Base-by-base conservation (phyloP, 225 moss, liverwort and hornwort genomes). In the Polytrichum formosum region DNA sequence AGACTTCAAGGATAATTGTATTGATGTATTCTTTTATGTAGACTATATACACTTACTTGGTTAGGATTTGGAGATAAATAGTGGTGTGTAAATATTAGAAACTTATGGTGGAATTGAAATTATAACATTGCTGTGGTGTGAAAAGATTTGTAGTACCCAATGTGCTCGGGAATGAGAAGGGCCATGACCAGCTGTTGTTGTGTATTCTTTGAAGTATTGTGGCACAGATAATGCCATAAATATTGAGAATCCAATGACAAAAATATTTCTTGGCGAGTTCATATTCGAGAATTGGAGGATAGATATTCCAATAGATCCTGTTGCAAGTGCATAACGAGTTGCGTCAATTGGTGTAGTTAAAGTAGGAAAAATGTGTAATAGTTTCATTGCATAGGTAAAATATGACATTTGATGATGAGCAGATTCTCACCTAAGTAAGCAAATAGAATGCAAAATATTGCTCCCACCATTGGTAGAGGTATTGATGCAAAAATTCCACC, bases 401-500 rank as follows among this genome's bases (percentile, higher is more conserved):
- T 2, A 37, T 37, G 37, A 37, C 2, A 46, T 46, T 46, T 13
- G 46, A 46, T 16, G 46, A 46, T 46, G 7, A 1, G 58, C 4
- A 31, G 58, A 37, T 31, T 20, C 19, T 10, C 69, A 92, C 91
- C 93, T 63, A 96, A 77, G 26, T 93, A 86, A 5, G 93, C 96
- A 61, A 91, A 88, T 65, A 93, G 74, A 33, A 93, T 70, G 74
- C 94, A 95, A 28, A 89, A 80, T 33, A 98, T 72, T 30, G 88
- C 92, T 56, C 92, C 92, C 54, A 94, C 70, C 84, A 98, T 82
- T 20, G 98, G 92, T 68, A 91, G 67, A 27, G 98, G 98, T 62
- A 98, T 82, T 54, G 98, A 98, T 69, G 98, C 98, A 79, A 94
- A 94, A 70, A 98, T 98, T 63, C 92, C 98, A 69, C 98, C 93